phyloP scores from a whole-genome alignment of 257 asterid genomes.

The Solanum virginianum region DNA sequence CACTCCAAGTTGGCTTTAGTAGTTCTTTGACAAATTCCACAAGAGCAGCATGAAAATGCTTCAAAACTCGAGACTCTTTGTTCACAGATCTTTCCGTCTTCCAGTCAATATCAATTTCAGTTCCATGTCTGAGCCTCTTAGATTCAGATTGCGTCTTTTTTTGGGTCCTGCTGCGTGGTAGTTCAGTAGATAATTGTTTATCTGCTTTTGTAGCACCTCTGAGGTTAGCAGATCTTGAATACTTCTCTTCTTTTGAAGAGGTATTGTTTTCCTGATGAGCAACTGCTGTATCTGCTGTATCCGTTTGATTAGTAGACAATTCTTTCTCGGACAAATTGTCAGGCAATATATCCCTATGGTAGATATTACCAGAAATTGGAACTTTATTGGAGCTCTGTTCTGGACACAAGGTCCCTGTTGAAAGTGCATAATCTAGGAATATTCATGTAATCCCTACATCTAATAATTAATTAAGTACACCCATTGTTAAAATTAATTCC shows the following conservation, averaged over 20 bases:
- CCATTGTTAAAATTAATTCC: too few species aligned
- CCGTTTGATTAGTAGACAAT: not conserved
- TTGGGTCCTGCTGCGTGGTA: constrained; percentile 12
- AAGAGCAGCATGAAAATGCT: constrained; percentile 51
- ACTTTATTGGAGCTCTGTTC: constrained; percentile 14
- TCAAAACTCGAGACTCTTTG: constrained; percentile 36
- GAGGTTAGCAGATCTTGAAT: constrained; percentile 15
- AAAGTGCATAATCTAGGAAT: too few species aligned
- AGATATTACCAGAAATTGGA: constrained; percentile 8
- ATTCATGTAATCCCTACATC: too few species aligned
- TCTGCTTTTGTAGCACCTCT: constrained; percentile 10
- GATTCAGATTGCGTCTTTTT: constrained; percentile 17
- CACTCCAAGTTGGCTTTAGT: constrained; percentile 69
- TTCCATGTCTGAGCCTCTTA: constrained; percentile 23
- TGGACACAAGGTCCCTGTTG: constrained; percentile 7
- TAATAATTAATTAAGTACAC: too few species aligned
- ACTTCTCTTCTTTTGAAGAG: constrained; percentile 28
- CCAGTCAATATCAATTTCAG: constrained; percentile 19
- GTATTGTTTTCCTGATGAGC: constrained; percentile 8
- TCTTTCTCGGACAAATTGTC: constrained; percentile 6
- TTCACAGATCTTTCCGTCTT: constrained; percentile 19
- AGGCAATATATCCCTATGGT: not conserved
- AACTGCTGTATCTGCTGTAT: constrained; percentile 4
- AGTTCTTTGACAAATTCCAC: constrained; percentile 68
- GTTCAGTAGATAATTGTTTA: constrained; percentile 13